Percentiles rank a stretch among this genome's conserved stretches.
These are phyloP conservation scores for Ajuga chamaepitys DNA, from an alignment of 257 asterid genomes.

Conservation along the genomic window DNA sequence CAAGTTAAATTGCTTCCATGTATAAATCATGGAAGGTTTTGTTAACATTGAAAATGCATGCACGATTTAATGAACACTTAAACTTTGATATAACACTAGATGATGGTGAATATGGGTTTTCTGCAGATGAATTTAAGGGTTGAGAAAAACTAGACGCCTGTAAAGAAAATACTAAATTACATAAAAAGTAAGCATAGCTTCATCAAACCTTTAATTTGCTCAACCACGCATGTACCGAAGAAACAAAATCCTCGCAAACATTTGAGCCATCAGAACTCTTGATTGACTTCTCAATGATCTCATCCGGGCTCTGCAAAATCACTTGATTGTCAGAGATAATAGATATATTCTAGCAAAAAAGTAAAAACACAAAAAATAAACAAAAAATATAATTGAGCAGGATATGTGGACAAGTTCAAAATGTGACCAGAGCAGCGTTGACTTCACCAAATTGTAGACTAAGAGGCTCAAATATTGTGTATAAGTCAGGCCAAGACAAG, in stretches of 20 bases:
- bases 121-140: background rate
- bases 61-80: constrained; percentile 3
- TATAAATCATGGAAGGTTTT: background rate
- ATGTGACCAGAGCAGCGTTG: background rate
- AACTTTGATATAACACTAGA: background rate
- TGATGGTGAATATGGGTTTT: background rate
- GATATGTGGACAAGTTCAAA: background rate
- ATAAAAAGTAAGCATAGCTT: constrained; percentile 10
- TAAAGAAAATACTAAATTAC: background rate
- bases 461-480: background rate
- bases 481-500: background rate
- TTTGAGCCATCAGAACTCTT: constrained; percentile 56
- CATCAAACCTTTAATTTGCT: constrained; percentile 63
- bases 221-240: constrained; percentile 66
- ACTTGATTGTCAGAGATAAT: constrained; percentile 15
- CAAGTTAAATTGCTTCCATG: background rate
- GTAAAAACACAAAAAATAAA: background rate
- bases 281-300: constrained; percentile 75
- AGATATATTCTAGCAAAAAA: background rate
- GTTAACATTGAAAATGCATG: background rate
- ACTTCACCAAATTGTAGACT: background rate
- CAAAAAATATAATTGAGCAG: background rate
- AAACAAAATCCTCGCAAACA: constrained; percentile 73
- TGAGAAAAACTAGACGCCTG: background rate
- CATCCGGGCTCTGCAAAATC: constrained; percentile 74